These are phyloP conservation scores for Trifolium subterraneum DNA, from an alignment of 306 rosid species.

Conservation along the genomic window DNA sequence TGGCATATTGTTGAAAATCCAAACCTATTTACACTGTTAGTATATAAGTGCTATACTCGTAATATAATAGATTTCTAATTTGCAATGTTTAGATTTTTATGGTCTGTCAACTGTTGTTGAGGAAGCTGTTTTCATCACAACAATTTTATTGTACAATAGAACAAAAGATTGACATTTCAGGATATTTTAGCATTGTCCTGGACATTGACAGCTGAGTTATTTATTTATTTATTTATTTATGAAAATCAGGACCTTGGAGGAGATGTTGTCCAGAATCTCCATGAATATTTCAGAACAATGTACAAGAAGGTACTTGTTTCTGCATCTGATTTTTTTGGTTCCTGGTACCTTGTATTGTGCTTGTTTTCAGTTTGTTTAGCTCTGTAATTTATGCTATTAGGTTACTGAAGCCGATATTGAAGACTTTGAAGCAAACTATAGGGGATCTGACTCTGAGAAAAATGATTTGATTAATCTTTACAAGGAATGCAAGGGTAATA, in stretches of 20 bases:
- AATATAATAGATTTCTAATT: constrained; percentile 16
- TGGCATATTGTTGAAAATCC: neutral
- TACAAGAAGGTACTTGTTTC: constrained; percentile 68
- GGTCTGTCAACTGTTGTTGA: neutral
- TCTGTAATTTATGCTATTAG: constrained; percentile 43
- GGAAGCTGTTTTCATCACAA: neutral
- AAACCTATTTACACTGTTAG: neutral
- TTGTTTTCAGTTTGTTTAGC: constrained; percentile 13
- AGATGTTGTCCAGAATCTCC: constrained; percentile 69
- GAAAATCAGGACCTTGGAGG: constrained; percentile 77
- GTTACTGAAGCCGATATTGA: constrained; percentile 86
- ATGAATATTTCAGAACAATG: constrained; percentile 60
- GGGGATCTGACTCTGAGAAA: constrained; percentile 86
- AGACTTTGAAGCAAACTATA: constrained; percentile 83
- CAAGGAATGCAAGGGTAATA: constrained; percentile 77
- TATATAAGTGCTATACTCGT: neutral
- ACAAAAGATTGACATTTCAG: constrained; percentile 25
- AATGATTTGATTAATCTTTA: constrained; percentile 74
- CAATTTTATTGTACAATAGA: constrained; percentile 14
- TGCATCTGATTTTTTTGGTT: constrained; percentile 12
- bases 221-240: constrained; percentile 9
- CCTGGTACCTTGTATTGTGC: neutral
- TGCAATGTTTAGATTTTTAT: neutral
- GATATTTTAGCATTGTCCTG: constrained; percentile 16
- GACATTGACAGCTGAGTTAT: neutral